Base-by-base conservation (phyloP, 192 early-diverging fungal species). In the Coemansia biformis region DNA sequence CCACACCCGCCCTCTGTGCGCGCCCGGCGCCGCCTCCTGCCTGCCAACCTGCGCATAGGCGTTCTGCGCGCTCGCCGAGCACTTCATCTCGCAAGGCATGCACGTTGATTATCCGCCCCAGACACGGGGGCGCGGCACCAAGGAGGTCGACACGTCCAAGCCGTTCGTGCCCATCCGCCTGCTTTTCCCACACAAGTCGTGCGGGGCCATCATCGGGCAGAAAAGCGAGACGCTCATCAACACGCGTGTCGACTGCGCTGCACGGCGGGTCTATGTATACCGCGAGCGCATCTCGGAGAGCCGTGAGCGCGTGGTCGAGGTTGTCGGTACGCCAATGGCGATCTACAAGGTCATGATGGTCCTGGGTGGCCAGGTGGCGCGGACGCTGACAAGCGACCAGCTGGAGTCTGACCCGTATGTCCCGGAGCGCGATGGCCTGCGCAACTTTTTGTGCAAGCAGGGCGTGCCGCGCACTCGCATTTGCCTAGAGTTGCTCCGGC, bases 201-300 rank as follows among this genome's bases (percentile, higher is more conserved):
- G 71, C 34, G 71, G 71, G 8, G 71, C 71, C 3, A 75, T 75
- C 24, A 75, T 75, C 46, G 71, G 71, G 8, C 63, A 67, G 29
- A 75, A 67, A 33, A 75, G 71, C 53, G 71, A 75, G 29, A 75
- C 71, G 35, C 71, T 75, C 13, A 75, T 75, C 38, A 67, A 63
- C 51, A 75, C 71, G 6, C 58, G 71, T 4, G 45, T 75, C 7
- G 58, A 47, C 43, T 75, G 71, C 22, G 59, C 46, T 1, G 71
- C 71, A 4, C 63, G 71, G 4, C 55, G 71, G 23, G 63, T 75
- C 15, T 75, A 75, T 33, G 71, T 75, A n/a, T 75, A 75, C 44
- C 71, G 71, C 39, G 71, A 75, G 55, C 63, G 71, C 47, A 75
- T 75, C n/a, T 35, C 71, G 26, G 52, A 63, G 23, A 75, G 63